phyloP scores from a whole-genome alignment of 495 filamentous ascomycete species.

The Trichoderma gamsii region DNA sequence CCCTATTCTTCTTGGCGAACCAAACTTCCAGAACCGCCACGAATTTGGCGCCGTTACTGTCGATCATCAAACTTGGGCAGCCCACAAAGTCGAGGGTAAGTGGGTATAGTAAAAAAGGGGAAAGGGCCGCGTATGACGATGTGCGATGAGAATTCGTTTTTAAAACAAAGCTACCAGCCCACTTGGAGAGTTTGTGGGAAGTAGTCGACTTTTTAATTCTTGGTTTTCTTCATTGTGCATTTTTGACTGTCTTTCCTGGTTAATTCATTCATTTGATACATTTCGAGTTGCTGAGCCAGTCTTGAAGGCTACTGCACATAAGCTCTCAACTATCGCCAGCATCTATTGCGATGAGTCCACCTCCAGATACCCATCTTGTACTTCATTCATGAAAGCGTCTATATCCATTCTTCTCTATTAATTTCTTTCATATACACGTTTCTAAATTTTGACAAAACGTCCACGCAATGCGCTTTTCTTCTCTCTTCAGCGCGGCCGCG shows the following conservation, averaged over 20 bases:
- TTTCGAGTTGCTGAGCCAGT: too few species aligned
- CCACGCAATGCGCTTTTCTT: not conserved
- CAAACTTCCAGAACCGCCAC: not conserved
- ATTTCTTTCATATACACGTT: not conserved
- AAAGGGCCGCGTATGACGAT: not conserved
- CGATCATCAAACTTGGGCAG: not conserved
- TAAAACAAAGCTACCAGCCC: not conserved
- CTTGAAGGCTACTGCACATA: too few species aligned
- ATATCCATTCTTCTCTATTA: not conserved
- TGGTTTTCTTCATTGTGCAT: not conserved
- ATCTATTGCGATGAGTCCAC: not conserved
- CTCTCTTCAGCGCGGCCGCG: not conserved
- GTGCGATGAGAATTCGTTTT: not conserved
- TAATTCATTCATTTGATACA: not conserved
- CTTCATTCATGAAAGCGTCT: not conserved
- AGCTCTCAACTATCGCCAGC: not conserved
- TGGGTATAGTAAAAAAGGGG: not conserved
- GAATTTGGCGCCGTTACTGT: not conserved
- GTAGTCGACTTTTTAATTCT: not conserved
- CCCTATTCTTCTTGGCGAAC: not conserved
- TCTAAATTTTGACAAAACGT: not conserved
- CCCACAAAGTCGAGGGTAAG: not conserved
- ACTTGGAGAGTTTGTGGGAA: not conserved
- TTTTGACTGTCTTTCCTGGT: not conserved
- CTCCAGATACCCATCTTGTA: constrained; percentile 1